Percentiles rank a stretch among this genome's conserved stretches.
phyloP scores from a whole-genome alignment of 163 green algal species.

The Chlamydomonas reinhardtii region DNA sequence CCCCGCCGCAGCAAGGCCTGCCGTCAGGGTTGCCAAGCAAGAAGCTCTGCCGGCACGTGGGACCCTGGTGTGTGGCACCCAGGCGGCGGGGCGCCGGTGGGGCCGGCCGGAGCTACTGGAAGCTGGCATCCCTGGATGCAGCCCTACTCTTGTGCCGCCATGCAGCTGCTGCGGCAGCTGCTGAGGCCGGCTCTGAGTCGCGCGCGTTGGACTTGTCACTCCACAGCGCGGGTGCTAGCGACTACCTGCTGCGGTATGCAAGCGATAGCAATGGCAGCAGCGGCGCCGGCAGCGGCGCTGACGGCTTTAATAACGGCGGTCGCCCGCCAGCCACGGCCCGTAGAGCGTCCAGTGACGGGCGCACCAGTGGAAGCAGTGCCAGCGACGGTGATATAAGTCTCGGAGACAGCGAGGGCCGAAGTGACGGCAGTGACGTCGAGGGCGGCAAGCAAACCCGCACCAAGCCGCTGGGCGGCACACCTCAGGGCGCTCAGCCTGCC shows the following conservation, averaged over 20 bases:
- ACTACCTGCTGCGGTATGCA: not conserved
- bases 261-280: not conserved
- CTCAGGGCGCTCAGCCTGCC: no score
- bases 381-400: not conserved
- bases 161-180: not conserved
- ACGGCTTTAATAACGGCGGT: no score
- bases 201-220: conserved; percentile 30
- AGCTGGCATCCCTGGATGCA: conserved; percentile 60
- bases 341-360: no score
- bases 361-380: not conserved
- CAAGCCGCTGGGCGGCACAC: no score
- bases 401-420: no score
- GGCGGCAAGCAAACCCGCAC: no score
- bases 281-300: not conserved
- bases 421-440: not conserved
- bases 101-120: conserved; percentile 46
- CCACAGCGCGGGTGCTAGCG: not conserved
- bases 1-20: no score
- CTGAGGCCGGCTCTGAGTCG: not conserved
- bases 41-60: conserved; percentile 3
- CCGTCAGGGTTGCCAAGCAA: not conserved
- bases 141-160: conserved; percentile 38
- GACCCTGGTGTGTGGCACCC: conserved; percentile 7
- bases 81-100: not conserved
- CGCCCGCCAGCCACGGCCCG: no score